These are phyloP conservation scores for Nicotiana obtusifolia DNA, from an alignment of 257 asterid species.

Conservation along the genomic window DNA sequence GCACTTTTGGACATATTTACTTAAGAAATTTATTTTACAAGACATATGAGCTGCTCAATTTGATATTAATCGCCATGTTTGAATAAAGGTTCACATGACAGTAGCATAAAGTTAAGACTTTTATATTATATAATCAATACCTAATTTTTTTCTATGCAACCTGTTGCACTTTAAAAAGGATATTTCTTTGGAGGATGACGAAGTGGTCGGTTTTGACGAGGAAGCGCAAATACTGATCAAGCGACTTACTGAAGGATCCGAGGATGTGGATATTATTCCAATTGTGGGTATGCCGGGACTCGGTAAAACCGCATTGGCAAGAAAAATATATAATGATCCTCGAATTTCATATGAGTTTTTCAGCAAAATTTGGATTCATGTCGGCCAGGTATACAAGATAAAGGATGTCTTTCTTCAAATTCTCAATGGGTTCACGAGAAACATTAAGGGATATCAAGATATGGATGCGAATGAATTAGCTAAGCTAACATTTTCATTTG, in stretches of 20 bases:
- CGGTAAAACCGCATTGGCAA: conserved; percentile 36
- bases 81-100: too few species aligned
- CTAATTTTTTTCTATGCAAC: too few species aligned
- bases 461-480: conserved; percentile 13
- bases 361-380: conserved; percentile 24
- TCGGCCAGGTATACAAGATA: conserved; percentile 15
- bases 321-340: conserved; percentile 19
- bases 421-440: not conserved
- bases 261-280: conserved; percentile 22
- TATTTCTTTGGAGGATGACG: too few species aligned
- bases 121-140: too few species aligned
- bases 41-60: too few species aligned
- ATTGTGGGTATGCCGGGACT: conserved; percentile 38
- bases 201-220: not conserved
- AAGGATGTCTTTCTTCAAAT: conserved; percentile 19
- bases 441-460: conserved; percentile 8
- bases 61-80: too few species aligned
- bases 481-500: not conserved
- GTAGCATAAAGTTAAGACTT: too few species aligned
- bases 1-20: too few species aligned
- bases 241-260: conserved; percentile 8
- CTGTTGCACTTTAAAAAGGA: too few species aligned
- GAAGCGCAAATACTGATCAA: conserved; percentile 16
- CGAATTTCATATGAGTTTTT: conserved; percentile 18
- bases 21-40: too few species aligned